phyloP scores from a whole-genome alignment of 257 asterid species.

The Solanum arcanum region DNA sequence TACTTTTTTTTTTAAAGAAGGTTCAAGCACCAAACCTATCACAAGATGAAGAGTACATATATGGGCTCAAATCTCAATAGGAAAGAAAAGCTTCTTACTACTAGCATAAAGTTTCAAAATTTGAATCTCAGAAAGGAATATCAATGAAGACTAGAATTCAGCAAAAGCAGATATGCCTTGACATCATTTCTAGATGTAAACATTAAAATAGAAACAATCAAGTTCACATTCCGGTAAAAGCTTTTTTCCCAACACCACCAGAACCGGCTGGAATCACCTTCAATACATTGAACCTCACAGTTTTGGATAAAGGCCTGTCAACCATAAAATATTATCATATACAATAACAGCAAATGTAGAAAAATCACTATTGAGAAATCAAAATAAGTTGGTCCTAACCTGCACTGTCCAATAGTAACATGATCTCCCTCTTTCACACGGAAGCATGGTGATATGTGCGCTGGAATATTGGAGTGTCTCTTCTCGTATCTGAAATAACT shows the following conservation, averaged over 20 bases:
- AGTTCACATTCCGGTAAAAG: neutral
- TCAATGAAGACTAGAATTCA: neutral
- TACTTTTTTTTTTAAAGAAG: neutral
- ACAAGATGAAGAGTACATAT: neutral
- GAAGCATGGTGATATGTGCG: slow-evolving; percentile 30
- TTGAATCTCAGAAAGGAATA: neutral
- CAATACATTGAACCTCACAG: slow-evolving; percentile 32
- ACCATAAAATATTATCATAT: neutral
- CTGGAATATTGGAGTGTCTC: slow-evolving; percentile 38
- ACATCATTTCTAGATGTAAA: neutral
- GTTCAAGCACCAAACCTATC: neutral
- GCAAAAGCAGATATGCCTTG: neutral
- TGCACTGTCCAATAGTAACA: slow-evolving; percentile 38
- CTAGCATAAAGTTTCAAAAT: neutral
- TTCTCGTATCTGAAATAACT: slow-evolving; percentile 24
- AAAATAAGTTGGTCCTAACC: slow-evolving; percentile 1
- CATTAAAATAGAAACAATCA: neutral
- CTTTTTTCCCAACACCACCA: slow-evolving; percentile 23
- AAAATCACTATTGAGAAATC: neutral
- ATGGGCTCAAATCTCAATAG: neutral
- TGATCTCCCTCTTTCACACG: slow-evolving; percentile 39
- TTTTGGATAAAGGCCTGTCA: slow-evolving; percentile 33
- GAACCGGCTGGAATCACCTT: slow-evolving; percentile 39
- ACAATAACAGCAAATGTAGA: neutral
- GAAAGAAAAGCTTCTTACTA: neutral